These are phyloP conservation scores for Cercis canadensis DNA, from an alignment of 306 rosid genomes.

Conservation along the genomic window DNA sequence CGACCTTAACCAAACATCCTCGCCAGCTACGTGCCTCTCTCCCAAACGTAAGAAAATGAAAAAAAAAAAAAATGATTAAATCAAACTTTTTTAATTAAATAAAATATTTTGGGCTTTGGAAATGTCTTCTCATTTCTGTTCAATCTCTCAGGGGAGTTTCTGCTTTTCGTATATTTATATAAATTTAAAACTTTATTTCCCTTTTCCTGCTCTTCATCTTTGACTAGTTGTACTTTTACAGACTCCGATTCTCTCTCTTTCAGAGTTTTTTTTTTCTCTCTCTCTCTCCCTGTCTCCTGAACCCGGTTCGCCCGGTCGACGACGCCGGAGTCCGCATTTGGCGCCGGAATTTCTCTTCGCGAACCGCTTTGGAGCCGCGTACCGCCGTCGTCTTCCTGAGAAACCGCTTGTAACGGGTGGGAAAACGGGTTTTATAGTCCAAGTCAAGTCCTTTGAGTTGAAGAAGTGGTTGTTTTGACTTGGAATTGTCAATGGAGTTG, in stretches of 20 bases:
- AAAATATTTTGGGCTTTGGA: slow-evolving; percentile 24
- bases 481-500: slow-evolving; percentile 47
- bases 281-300: slow-evolving; percentile 48
- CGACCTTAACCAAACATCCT: slow-evolving; percentile 22
- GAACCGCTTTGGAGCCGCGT: neutral
- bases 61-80: neutral
- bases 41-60: neutral
- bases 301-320: slow-evolving; percentile 43
- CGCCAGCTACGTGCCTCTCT: slow-evolving; percentile 32
- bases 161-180: slow-evolving; percentile 31
- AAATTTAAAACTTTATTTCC: slow-evolving; percentile 16
- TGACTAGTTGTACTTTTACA: slow-evolving; percentile 74
- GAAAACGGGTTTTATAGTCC: slow-evolving; percentile 28
- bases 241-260: slow-evolving; percentile 53
- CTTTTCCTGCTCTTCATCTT: slow-evolving; percentile 41
- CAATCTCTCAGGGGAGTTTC: slow-evolving; percentile 33
- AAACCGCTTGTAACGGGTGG: slow-evolving; percentile 22
- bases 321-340: slow-evolving; percentile 33
- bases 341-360: slow-evolving; percentile 30
- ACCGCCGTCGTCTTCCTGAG: slow-evolving; percentile 12
- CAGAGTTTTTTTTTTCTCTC: slow-evolving; percentile 58
- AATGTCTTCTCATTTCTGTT: slow-evolving; percentile 31
- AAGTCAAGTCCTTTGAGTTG: slow-evolving; percentile 35
- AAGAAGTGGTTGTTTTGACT: slow-evolving; percentile 51
- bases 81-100: neutral